Evolutionary conservation across 2,329 filamentous ascomycete genomes (phyloP).

Genomic region (Botrytis cinerea): DNA sequence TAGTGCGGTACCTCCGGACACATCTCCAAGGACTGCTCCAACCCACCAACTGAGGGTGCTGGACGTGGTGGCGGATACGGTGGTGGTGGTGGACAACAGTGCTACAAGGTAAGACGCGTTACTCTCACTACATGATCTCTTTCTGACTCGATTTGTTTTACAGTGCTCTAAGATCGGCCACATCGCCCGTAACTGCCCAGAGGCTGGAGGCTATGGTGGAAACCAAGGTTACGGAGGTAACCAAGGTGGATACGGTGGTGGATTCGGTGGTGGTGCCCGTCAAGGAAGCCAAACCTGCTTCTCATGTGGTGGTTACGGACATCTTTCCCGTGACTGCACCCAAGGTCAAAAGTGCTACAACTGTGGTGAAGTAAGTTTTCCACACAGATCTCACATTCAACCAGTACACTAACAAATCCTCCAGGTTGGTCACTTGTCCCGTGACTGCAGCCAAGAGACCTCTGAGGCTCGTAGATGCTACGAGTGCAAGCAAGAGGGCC

Average conservation of each 20-base stretch:
- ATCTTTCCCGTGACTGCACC: slow-evolving; percentile 96
- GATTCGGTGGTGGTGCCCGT: slow-evolving; percentile 50
- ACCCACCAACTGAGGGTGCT: slow-evolving; percentile 40
- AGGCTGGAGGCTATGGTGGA: slow-evolving; percentile 50
- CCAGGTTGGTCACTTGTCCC: slow-evolving; percentile 42
- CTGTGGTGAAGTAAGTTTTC: slow-evolving; percentile 87
- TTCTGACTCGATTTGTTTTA: slow-evolving; percentile 21
- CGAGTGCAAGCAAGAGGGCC: slow-evolving; percentile 73
- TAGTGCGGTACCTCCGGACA: slow-evolving; percentile 78
- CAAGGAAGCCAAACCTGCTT: slow-evolving; percentile 85
- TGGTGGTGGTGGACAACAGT: slow-evolving; percentile 62
- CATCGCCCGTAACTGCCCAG: slow-evolving; percentile 88
- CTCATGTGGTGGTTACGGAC: slow-evolving; percentile 94
- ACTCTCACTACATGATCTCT: background rate
- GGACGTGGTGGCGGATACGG: slow-evolving; percentile 41
- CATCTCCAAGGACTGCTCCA: slow-evolving; percentile 74
- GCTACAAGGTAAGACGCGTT: slow-evolving; percentile 68
- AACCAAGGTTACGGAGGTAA: slow-evolving; percentile 44
- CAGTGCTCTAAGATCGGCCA: slow-evolving; percentile 92
- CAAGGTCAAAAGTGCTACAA: slow-evolving; percentile 99
- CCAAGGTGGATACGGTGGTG: slow-evolving; percentile 43
- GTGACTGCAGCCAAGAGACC: slow-evolving; percentile 93
- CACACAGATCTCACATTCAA: background rate
- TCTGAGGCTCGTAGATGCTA: slow-evolving; percentile 96
- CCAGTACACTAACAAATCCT: background rate